These are phyloP conservation scores for Silene noctiflora DNA, from an alignment of 179 eudicot species.

Conservation along the genomic window DNA sequence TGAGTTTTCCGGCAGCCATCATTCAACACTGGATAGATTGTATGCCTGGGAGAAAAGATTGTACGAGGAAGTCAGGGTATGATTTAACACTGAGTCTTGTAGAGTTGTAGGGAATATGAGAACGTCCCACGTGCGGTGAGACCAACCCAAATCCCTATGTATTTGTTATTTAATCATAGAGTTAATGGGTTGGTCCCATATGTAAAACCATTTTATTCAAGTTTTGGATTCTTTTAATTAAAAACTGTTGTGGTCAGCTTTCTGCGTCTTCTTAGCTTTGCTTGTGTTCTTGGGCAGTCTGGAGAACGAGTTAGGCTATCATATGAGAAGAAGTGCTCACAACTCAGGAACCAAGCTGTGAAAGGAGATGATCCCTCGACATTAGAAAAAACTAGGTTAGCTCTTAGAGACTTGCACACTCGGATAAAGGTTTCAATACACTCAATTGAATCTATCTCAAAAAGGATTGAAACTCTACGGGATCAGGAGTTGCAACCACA, in stretches of 20 bases:
- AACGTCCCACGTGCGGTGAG: neutral
- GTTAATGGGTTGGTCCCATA: neutral
- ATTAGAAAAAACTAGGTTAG: conserved; percentile 64
- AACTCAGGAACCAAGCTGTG: conserved; percentile 68
- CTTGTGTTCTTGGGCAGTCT: conserved; percentile 39
- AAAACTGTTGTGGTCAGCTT: neutral
- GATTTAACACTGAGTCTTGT: conserved; percentile 23
- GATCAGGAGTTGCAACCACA: conserved; percentile 92
- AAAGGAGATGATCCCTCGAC: conserved; percentile 81
- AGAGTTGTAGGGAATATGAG: neutral
- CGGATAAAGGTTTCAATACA: conserved; percentile 92
- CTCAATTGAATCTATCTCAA: conserved; percentile 85
- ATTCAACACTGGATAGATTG: conserved; percentile 76
- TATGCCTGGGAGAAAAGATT: conserved; percentile 98
- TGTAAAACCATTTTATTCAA: neutral
- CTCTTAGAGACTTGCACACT: conserved; percentile 76
- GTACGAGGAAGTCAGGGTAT: conserved; percentile 93
- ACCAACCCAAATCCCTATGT: neutral
- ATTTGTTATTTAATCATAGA: neutral
- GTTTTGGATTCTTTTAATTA: neutral
- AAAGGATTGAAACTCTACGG: conserved; percentile 82
- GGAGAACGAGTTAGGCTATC: conserved; percentile 81
- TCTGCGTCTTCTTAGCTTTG: neutral
- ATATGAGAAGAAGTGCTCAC: conserved; percentile 78
- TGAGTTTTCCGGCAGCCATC: conserved; percentile 71